Evolutionary conservation across 202 grass and related monocot species (phyloP), one percentile per base, ranked within the genome.

Genomic region (Dendrocalamus latiflorus): DNA sequence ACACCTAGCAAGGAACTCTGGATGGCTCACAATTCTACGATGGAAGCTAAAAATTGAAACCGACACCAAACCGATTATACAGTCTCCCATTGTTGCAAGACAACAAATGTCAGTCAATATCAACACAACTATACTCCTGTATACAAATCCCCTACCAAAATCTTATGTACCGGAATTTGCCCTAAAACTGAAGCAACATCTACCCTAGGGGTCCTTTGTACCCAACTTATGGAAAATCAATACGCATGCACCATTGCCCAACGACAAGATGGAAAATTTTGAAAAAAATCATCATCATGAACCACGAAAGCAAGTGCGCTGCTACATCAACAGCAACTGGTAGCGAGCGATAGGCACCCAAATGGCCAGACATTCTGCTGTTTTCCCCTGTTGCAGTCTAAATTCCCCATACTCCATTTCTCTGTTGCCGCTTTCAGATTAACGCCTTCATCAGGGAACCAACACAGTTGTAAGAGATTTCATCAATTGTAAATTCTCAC

Each of bases 161-260:
- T 81, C 85, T 82, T 91, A 91, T 91, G 85, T 91, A 91, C 89
- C 67, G 59, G 65, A 24, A 33, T 85, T 81, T 61, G 65, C 65
- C 57, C 82, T 71, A 79, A 37, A 76, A 91, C 81, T 45, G 59
- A 91, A 77, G 71, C 33, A 53, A 55, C 62, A 81, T 72, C 77
- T 91, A 84, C 37, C 20, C 75, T 80, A 24, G 37, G 28, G 56
- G 6, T 48, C 10, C 72, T 80, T 82, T 39, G 50, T 74, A 81
- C 22, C 64, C 61, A 51, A 77, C 58, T 64, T 34, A 77, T 8
- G 15, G 56, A 77, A 85, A 84, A 70, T 64, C 72, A 36, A 44
- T 70, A 55, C 3, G 28, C 64, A 14, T 15, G 36, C 76, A 45
- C 22, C 77, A 39, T 41, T 65, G 65, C 54, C 13, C 6, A 3